Conservation (phyloP, 1,284 basidiomycete species). For the Sphagnurus paluster region DNA sequence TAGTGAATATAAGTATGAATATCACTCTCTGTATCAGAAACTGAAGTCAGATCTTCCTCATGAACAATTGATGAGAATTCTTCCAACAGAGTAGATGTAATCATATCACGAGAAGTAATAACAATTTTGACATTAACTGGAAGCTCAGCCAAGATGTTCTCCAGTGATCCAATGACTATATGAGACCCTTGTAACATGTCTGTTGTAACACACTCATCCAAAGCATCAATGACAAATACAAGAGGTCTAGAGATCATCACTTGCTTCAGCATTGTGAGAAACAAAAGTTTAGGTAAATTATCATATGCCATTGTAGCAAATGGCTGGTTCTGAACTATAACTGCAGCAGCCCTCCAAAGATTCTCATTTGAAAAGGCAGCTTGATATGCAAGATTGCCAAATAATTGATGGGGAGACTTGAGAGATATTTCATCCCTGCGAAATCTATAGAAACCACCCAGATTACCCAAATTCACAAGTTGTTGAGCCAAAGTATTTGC, state of each 20-base stretch:
- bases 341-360: neutral
- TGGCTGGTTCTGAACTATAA: neutral
- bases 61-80: neutral
- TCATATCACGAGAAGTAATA: slow-evolving; percentile 1
- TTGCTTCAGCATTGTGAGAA: neutral
- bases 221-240: slow-evolving; percentile 2
- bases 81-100: neutral
- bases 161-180: neutral
- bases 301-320: neutral
- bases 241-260: neutral
- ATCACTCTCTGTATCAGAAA: neutral
- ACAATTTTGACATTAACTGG: neutral
- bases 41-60: neutral
- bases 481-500: neutral
- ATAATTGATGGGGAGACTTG: neutral
- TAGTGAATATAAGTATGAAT: neutral
- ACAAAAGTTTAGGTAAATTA: neutral
- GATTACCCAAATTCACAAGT: neutral
- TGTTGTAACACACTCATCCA: slow-evolving; percentile 3
- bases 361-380: neutral
- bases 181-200: too few species aligned
- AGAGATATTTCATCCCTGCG: neutral
- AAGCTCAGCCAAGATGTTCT: neutral
- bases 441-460: neutral
- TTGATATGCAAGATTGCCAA: slow-evolving; percentile 1